Evolutionary conservation across 1,284 basidiomycete species (phyloP).

Genomic region (Ceratobasidium sp.): DNA sequence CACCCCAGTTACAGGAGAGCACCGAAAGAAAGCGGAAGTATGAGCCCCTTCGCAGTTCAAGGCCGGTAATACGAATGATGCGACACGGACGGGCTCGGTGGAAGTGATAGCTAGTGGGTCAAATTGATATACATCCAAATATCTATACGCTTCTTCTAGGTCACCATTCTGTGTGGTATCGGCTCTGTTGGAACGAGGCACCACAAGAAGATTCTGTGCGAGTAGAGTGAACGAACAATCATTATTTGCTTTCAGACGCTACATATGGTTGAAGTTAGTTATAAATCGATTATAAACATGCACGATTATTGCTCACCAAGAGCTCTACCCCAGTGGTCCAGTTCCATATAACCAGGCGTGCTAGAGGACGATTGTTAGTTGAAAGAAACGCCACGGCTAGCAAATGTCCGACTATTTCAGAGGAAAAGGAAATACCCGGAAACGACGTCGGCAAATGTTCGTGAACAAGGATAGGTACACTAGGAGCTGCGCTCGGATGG

Average conservation of each 20-base stretch:
- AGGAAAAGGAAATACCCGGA: no score
- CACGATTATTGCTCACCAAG: background rate
- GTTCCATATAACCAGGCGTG: background rate
- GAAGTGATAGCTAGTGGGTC: background rate
- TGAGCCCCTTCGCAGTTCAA: background rate
- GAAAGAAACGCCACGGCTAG: background rate
- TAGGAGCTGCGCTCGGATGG: background rate
- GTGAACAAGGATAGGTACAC: background rate
- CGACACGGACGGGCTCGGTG: background rate
- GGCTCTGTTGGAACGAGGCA: no score
- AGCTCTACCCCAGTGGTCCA: background rate
- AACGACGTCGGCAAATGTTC: background rate
- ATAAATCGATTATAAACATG: no score
- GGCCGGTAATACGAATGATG: constrained; percentile 6
- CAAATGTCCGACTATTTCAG: background rate
- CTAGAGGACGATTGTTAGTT: no score
- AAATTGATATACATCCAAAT: constrained; percentile 1
- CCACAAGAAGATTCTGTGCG: no score
- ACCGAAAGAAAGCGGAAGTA: background rate
- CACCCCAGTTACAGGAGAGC: no score
- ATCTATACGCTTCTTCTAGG: no score
- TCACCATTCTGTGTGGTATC: no score
- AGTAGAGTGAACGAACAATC: no score
- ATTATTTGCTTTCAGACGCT: no score
- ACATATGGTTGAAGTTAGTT: background rate